These are phyloP conservation scores for Paraleonurus japonicus DNA, from an alignment of 257 asterid species.

Conservation along the genomic window DNA sequence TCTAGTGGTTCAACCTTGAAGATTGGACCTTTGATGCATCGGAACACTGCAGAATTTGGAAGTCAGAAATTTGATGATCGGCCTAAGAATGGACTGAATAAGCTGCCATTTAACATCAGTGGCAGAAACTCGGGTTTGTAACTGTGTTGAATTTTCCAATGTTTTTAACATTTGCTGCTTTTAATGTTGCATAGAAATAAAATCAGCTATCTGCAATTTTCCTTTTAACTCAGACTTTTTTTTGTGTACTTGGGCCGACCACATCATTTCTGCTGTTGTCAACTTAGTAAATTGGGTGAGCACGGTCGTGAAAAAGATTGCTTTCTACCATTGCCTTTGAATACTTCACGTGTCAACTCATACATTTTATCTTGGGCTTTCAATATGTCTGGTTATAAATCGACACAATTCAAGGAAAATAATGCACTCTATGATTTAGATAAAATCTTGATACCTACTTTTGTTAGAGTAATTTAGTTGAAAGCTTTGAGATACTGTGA, in stretches of 20 bases:
- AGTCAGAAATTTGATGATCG: slow-evolving; percentile 69
- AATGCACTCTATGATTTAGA: neutral
- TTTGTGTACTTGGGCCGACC: neutral
- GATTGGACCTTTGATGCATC: slow-evolving; percentile 63
- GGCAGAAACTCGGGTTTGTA: slow-evolving; percentile 83
- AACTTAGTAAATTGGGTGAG: neutral
- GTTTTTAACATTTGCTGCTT: slow-evolving; percentile 14
- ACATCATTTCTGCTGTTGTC: neutral
- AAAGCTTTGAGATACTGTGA: neutral
- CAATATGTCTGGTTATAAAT: neutral
- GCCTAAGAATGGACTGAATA: slow-evolving; percentile 65
- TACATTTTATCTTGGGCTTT: neutral
- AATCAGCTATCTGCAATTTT: neutral
- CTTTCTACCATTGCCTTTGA: neutral
- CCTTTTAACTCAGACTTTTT: neutral
- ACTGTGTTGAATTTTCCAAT: slow-evolving; percentile 20
- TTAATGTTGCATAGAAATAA: slow-evolving; percentile 14
- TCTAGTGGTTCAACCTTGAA: slow-evolving; percentile 58
- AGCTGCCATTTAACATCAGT: slow-evolving; percentile 80
- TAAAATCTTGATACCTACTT: slow-evolving; percentile 13
- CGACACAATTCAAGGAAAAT: neutral
- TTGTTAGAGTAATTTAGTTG: neutral
- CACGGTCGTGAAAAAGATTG: neutral
- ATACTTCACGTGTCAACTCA: neutral
- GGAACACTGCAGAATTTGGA: slow-evolving; percentile 54